Evolutionary conservation across 176 grass and related monocot genomes (phyloP), one percentile per base, ranked within the genome.

Genomic region (Zoysia japonica): DNA sequence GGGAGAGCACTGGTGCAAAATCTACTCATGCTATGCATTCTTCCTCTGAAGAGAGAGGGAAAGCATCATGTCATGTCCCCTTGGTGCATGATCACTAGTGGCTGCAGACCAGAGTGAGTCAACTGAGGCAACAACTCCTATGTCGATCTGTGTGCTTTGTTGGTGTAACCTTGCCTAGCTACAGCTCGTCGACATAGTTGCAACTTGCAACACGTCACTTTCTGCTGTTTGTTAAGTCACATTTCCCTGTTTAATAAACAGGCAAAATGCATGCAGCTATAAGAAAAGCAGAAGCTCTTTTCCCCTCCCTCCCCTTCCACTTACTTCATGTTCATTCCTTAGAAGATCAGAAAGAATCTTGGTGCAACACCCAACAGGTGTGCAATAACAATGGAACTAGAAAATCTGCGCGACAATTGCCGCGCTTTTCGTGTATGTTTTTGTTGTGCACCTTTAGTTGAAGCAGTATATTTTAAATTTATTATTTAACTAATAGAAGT

Each of bases 51-150:
- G 40, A 72, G 50, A 20, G 4, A 20, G 3, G 3, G 53, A 82
- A 15, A 1, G 57, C 75, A 3, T 5, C 13, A 1, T 38, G 13
- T 6, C 19, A 28, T 79, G 47, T 84, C 54, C 65, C 64, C 46
- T 70, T 2, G 54, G 15, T 59, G 78, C 28, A 28, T 28, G 28
- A 28, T 28, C 28, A 40, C 68, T n/a, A 74, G 70, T 63, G 75
- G 86, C 75, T 54, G 52, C 8, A 63, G 72, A 47, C 63, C 68
- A 28, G 47, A 78, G 74, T 40, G 47, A 78, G 74, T 67, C 73
- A 78, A 78, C 73, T 28, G 9, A 47, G 75, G 37, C n/a, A 51
- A 39, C 46, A 63, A 48, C 60, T 59, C 56, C 56, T 59, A 9
- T 59, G 6, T 6, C 6, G 6, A 64, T 16, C 57, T 65, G 20